Evolutionary conservation across 31 red algal genomes (phyloP).

Genomic region (Asparagopsis taxiformis): DNA sequence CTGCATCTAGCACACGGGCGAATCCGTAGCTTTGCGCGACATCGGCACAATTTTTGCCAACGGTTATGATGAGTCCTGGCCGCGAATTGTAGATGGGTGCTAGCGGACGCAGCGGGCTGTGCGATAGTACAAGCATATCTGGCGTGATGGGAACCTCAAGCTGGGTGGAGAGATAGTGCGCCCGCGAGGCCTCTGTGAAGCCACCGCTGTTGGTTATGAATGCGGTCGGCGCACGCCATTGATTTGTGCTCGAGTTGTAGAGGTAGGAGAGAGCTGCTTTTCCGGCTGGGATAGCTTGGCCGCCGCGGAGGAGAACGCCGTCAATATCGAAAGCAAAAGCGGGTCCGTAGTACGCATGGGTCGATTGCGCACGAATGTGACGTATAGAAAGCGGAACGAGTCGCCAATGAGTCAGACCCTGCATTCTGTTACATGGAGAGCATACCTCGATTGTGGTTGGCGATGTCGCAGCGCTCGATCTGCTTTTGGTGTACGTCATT

Average conservation of each 20-base stretch:
- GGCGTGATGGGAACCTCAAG: constrained; percentile 29
- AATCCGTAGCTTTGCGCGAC: constrained; percentile 68
- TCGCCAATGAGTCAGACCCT: no score
- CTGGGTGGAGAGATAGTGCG: constrained; percentile 48
- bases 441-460: no score
- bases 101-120: constrained; percentile 56
- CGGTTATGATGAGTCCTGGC: constrained; percentile 20
- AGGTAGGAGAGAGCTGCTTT: constrained; percentile 31
- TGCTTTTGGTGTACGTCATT: no score
- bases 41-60: constrained; percentile 16
- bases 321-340: constrained; percentile 92
- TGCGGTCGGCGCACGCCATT: constrained; percentile 42
- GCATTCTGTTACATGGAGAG: no score
- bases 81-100: constrained; percentile 7
- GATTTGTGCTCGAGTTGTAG: constrained; percentile 3
- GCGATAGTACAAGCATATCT: constrained; percentile 66
- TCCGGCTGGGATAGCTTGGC: constrained; percentile 33
- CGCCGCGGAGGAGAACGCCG: constrained; percentile 77
- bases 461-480: no score
- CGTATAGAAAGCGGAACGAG: no score
- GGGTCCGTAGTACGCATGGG: constrained; percentile 7
- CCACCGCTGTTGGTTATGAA: constrained; percentile 89
- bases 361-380: no score
- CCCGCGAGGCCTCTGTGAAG: constrained; percentile 49
- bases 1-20: constrained; percentile 37